Evolutionary conservation across 2,329 filamentous ascomycete genomes (phyloP), one percentile per base, ranked within the genome.

Genomic region (Aspergillus glaucus): DNA sequence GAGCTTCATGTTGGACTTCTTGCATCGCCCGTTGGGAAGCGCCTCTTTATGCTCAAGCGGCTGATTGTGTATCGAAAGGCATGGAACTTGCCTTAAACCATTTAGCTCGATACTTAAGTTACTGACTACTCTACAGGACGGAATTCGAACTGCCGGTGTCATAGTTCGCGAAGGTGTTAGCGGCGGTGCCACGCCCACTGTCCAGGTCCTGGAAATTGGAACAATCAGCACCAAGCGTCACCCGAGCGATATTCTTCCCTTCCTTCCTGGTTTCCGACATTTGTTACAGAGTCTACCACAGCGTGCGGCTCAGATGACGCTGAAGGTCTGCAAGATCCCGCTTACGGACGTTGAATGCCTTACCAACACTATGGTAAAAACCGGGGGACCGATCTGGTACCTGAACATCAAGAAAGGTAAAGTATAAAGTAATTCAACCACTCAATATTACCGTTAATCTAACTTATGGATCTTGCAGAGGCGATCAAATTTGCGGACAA

Each of bases 221-320:
- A 79, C 84, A 1, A 74, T 82, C 36, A 79, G 86, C 49, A 79
- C 83, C 49, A 80, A 82, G 48, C 81, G 89, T 34, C 84, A 91
- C 60, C 81, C 87, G 14, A 88, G 85, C n/a, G 92, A 97, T 62
- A 76, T 94, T 32, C 75, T 98, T 9, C 91, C 93, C 0, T 97
- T 91, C 62, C 71, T 95, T 2, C 80, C 86, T 4, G 72, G 74
- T 0, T 88, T 93, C 64, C 79, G 87, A 12, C 75, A 77, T 39
- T 74, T 84, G 42, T 82, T 94, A 56, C 79, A 84, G 9, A 75
- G 79, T 10, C 67, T 95, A 0, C 86, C 88, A 1, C 80, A 82
- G 46, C 76, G 74, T 14, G 82, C 82, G 57, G 79, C 77, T 50
- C 80, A 88, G 17, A 81, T 95, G 63, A 79, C 79, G 9, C 77